Base-by-base conservation (phyloP, 345 rosid species). In the Syzygium jambos region DNA sequence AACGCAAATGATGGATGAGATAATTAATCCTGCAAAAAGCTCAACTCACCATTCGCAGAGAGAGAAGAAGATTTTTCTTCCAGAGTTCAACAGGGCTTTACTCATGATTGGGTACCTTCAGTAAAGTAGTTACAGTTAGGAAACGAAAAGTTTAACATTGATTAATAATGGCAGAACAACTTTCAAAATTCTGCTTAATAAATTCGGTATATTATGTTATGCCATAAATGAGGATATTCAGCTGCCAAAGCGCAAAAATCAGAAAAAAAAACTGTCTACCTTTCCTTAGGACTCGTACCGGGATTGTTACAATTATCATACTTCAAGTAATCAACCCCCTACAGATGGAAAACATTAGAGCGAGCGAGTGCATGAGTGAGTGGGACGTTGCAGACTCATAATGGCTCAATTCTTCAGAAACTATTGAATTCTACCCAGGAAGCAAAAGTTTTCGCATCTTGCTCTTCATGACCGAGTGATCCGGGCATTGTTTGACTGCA, bases 401-500 rank as follows among this genome's bases (percentile, higher is more conserved):
- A 5, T 10, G 27, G 49, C 43, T 5, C 27, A 38, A 0, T 73
- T 73, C 49, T 5, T 38, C 82, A 73, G 82, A 73, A 7, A 10
- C 49, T 19, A 38, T 5, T 73, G 82, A 73, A 21, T 73, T 73
- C 61, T 85, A 85, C 86, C 86, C 86, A 85, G 65, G 65, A 85
- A 77, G 93, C 91, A 86, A 89, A 92, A 27, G 90, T 93, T 52
- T 88, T 90, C 21, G 95, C 95, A 90, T 93, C 95, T 86, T 90
- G 91, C 83, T 93, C 92, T 87, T 93, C 95, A 51, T 92, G 89
- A 53, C 93, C 92, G 23, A 93, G 87, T 46, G 94, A 93, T 85
- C 95, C 94, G 4, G 95, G 95, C 94, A 92, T 93, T 30, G 92
- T 92, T 85, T 89, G 85, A 85, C 95, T 92, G 86, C 97, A 95